Base-by-base conservation (phyloP, 2,329 filamentous ascomycete species). In the Fusarium aywerte region DNA sequence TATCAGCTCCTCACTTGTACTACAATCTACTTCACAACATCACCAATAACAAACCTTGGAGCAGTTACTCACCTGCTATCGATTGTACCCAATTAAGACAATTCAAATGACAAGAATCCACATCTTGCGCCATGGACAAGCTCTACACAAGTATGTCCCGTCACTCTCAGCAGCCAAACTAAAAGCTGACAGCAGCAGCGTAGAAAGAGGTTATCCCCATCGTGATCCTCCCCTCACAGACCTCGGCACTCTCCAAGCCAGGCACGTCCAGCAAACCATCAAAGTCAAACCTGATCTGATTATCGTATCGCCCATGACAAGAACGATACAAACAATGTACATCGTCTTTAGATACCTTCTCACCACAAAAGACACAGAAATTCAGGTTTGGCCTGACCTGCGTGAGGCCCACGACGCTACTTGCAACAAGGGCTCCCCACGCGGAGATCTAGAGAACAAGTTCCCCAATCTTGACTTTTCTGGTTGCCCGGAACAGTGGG, bases 391-490 rank as follows among this genome's bases (percentile, higher is more conserved):
- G 68, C 70, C 70, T 1, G 70, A 73, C 6, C 18, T 73, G 1
- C 70, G 70, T 1, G 70, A 73, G 23, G 59, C 68, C 5, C 69
- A 73, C n/a, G 70, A 73, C 33, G 70, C 67, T 7, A 59, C 64
- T 36, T 73, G 70, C 48, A 73, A 73, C 18, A 70, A 68, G n/a
- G 68, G 70, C 3, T 11, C 65, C n/a, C 33, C 54, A 3, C 67
- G 67, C 2, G 43, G 31, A 18, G 66, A 64, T 3, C 15, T 73
- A 2, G 47, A 48, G 2, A n/a, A 25, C 13, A 70, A 68, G 23
- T 73, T 70, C 32, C 59, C 64, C 4, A 51, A 60, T 16, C 58
- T 73, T 2, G 56, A 73, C 11, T 70, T 73, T 20, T 69, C 58
- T 2, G 18, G n/a, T 20, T 72, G 70, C 21, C 36, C 38, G 5